A percentile compares a stretch with the other conserved stretches of the same genome.
These are phyloP conservation scores for Leishmania gerbilli DNA, from an alignment of 208 protist genomes.

Conservation along the genomic window DNA sequence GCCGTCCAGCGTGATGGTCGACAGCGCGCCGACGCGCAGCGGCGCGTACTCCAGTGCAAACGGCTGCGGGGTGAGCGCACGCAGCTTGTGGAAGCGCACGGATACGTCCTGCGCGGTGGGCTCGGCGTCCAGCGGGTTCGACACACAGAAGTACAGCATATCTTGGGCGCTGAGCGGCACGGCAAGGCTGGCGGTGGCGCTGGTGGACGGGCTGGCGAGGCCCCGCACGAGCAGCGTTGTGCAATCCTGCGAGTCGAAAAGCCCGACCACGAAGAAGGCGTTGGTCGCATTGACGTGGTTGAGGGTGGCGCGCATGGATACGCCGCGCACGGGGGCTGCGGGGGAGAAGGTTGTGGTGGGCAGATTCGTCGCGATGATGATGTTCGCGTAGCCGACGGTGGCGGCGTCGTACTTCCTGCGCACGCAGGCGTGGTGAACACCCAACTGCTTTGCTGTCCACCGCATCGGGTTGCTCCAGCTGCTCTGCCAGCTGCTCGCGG, in stretches of 20 bases:
- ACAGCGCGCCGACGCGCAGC: not conserved
- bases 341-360: conserved; percentile 31
- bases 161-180: not conserved
- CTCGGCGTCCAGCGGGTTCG: conserved; percentile 5
- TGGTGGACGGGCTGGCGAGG: not conserved
- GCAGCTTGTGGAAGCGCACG: conserved; percentile 4
- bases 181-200: not conserved
- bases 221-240: not conserved
- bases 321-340: conserved; percentile 13
- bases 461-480: not conserved
- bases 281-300: conserved; percentile 2
- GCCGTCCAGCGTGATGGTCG: conserved; percentile 15
- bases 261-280: not conserved
- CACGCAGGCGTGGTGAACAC: conserved; percentile 54
- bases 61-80: not conserved
- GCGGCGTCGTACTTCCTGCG: not conserved
- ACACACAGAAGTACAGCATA: conserved; percentile 4
- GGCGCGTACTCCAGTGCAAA: not conserved
- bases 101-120: not conserved
- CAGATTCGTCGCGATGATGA: conserved; percentile 29
- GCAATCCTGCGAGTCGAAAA: not conserved
- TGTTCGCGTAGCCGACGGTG: conserved; percentile 19
- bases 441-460: conserved; percentile 24
- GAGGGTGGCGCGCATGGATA: not conserved
- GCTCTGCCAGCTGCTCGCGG: not conserved